These are phyloP conservation scores for Epithemia pelagica DNA, from an alignment of 108 stramenopile genomes.

Conservation along the genomic window DNA sequence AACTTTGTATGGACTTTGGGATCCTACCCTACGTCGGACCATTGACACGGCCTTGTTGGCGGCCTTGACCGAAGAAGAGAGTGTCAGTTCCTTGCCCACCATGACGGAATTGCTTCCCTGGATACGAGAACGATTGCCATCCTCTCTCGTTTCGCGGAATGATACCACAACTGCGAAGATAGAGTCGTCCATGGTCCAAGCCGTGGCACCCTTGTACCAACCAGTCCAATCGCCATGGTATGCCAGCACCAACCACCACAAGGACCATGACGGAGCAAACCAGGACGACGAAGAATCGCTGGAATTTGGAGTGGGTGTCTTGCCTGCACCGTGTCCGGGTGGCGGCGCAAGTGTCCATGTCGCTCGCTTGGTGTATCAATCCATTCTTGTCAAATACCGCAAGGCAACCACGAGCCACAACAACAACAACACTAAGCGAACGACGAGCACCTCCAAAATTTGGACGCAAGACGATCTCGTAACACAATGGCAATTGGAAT, in stretches of 20 bases:
- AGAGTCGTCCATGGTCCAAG: no score
- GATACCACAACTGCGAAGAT: no score
- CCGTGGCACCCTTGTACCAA: neutral
- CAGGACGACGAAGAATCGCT: no score
- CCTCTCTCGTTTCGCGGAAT: neutral
- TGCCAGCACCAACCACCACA: neutral
- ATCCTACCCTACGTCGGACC: neutral
- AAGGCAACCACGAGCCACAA: neutral
- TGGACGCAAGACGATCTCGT: neutral
- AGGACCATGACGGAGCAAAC: neutral
- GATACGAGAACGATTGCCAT: neutral
- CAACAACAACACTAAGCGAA: no score
- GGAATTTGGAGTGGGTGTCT: no score
- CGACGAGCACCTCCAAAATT: no score
- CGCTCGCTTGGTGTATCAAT: neutral
- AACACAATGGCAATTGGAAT: neutral
- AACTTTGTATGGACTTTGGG: neutral
- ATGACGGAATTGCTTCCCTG: neutral
- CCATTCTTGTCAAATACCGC: neutral
- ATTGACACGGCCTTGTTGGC: neutral
- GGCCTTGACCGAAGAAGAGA: neutral
- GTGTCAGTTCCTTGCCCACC: neutral
- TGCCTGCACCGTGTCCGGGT: no score
- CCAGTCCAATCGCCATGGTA: neutral
- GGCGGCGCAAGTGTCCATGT: neutral